Evolutionary conservation across 805 yeast species (phyloP).

Genomic region (Kregervanrija pseudodelftensis): DNA sequence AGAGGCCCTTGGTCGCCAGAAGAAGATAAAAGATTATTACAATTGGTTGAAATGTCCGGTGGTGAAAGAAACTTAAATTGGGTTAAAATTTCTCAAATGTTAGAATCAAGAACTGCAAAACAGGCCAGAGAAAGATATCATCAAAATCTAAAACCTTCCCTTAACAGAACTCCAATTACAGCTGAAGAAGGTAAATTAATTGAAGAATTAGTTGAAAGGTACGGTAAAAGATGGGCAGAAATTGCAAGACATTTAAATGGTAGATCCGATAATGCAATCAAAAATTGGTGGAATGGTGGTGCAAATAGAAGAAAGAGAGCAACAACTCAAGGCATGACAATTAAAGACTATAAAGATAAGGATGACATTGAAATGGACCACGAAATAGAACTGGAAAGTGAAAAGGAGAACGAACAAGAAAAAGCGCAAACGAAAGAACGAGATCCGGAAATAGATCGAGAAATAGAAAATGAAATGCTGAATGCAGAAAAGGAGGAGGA

Average conservation of each 20-base stretch:
- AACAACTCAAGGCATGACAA: conserved; percentile 3
- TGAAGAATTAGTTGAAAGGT: conserved; percentile 67
- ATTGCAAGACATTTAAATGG: conserved; percentile 84
- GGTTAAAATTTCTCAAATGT: conserved; percentile 73
- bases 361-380: neutral
- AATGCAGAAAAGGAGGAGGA: too few species aligned
- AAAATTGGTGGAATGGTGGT: conserved; percentile 97
- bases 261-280: conserved; percentile 83
- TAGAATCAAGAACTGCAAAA: conserved; percentile 78
- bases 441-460: too few species aligned
- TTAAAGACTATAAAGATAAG: neutral
- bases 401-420: neutral
- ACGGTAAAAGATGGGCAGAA: conserved; percentile 93
- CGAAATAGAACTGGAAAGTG: neutral
- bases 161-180: conserved; percentile 77
- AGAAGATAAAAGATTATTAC: conserved; percentile 69
- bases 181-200: conserved; percentile 78
- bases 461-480: too few species aligned
- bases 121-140: conserved; percentile 90
- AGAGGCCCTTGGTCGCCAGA: conserved; percentile 90
- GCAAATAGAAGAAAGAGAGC: conserved; percentile 71
- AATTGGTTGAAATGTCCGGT: conserved; percentile 62
- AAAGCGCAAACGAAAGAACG: neutral
- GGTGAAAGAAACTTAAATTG: conserved; percentile 60
- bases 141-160: conserved; percentile 80